Percentiles rank a stretch among this genome's conserved stretches.
phyloP scores from a whole-genome alignment of 305 asterid species.

The Withania somnifera region DNA sequence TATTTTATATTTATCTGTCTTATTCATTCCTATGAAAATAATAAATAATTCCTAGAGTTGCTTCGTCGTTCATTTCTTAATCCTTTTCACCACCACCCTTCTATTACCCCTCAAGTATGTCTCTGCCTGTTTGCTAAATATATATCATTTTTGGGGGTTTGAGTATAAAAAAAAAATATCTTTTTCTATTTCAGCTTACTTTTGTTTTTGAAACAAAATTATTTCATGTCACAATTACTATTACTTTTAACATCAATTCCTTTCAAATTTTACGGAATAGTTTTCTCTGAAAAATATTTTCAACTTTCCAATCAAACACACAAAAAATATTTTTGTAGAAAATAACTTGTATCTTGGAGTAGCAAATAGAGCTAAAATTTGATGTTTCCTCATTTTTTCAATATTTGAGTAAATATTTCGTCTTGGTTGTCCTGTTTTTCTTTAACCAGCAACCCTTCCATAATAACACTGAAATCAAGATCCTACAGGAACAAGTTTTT shows the following conservation, averaged over 20 bases:
- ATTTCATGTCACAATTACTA: neutral
- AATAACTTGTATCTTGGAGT: neutral
- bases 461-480: constrained; percentile 60
- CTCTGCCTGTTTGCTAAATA: neutral
- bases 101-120: constrained; percentile 24
- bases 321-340: neutral
- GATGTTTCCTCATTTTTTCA: neutral
- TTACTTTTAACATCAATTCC: neutral
- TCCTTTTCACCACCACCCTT: constrained; percentile 10
- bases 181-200: neutral
- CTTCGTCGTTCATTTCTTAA: constrained; percentile 14
- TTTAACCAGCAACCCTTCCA: constrained; percentile 26
- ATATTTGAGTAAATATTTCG: neutral
- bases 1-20: no score
- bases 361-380: neutral
- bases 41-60: no score
- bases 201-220: neutral
- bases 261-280: no score
- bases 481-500: constrained; percentile 80
- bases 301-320: neutral
- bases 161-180: neutral
- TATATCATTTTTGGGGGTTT: neutral
- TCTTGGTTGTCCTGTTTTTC: neutral
- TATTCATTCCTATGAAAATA: no score
- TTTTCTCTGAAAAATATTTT: neutral